Percentiles rank a stretch among this genome's conserved stretches.
Evolutionary conservation across 768 basidiomycete species (phyloP).

Genomic region (Leucocoprinus sp.): DNA sequence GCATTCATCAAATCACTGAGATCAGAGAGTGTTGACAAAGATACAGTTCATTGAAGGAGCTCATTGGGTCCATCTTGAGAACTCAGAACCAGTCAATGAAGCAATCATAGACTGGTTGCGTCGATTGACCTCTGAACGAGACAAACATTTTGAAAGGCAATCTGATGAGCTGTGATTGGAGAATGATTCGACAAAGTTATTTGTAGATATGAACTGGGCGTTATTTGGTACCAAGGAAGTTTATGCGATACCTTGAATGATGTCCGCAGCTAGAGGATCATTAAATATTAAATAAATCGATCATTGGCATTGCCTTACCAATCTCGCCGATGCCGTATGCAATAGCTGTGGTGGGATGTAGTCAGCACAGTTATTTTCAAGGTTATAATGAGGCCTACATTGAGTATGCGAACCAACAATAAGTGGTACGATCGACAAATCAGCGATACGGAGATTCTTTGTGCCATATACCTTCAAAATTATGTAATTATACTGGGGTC

Average conservation of each 20-base stretch:
- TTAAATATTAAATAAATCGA: not conserved
- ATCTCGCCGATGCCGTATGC: not conserved
- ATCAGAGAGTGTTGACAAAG: not conserved
- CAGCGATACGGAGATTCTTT: constrained; percentile 44
- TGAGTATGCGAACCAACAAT: constrained; percentile 42
- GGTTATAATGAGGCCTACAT: constrained; percentile 18
- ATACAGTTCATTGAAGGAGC: constrained; percentile 24
- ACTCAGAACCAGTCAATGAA: constrained; percentile 42
- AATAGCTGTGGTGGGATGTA: not conserved
- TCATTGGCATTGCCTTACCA: not conserved
- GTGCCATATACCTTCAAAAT: constrained; percentile 44
- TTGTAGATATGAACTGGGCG: no score
- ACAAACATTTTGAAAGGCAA: no score
- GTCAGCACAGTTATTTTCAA: not conserved
- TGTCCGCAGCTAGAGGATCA: not conserved
- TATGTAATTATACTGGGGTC: not conserved
- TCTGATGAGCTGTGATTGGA: no score
- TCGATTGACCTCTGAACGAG: no score
- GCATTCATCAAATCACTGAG: not conserved
- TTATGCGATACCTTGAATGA: not conserved
- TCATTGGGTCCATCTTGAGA: constrained; percentile 66
- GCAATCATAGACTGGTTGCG: constrained; percentile 47
- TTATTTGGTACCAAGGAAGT: not conserved
- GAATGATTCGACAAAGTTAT: no score
- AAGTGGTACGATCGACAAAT: constrained; percentile 46